phyloP scores from a whole-genome alignment of 1,284 basidiomycete species.

The Boletus smithii region DNA sequence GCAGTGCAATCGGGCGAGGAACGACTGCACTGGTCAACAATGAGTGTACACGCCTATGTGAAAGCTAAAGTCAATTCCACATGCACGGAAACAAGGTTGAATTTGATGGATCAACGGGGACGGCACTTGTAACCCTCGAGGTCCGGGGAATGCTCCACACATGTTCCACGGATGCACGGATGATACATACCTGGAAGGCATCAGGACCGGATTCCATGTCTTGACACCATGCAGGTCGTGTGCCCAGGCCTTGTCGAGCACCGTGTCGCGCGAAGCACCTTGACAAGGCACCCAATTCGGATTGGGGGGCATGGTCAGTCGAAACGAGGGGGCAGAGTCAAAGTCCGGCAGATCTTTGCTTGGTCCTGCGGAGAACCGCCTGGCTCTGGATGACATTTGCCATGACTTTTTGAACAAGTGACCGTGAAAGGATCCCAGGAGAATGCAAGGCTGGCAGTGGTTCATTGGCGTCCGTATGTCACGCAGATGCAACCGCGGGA shows the following conservation, averaged over 20 bases:
- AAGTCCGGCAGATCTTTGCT: slow-evolving; percentile 27
- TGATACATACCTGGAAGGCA: slow-evolving; percentile 28
- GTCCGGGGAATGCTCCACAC: neutral
- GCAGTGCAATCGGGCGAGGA: slow-evolving; percentile 73
- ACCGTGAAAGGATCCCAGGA: too few relatives aligned
- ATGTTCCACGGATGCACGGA: neutral
- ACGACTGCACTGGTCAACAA: slow-evolving; percentile 66
- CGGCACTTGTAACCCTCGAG: slow-evolving; percentile 1
- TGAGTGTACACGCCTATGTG: slow-evolving; percentile 46
- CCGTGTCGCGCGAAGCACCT: too few relatives aligned
- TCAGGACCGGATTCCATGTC: slow-evolving; percentile 43
- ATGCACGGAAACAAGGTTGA: slow-evolving; percentile 18
- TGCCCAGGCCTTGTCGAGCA: slow-evolving; percentile 23
- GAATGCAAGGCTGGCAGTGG: neutral
- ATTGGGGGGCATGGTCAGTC: slow-evolving; percentile 45
- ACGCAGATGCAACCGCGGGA: neutral
- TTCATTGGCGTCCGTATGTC: too few relatives aligned
- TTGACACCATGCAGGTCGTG: slow-evolving; percentile 39
- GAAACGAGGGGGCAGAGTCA: slow-evolving; percentile 36
- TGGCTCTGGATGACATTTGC: neutral
- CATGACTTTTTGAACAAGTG: slow-evolving; percentile 6
- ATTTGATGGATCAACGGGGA: slow-evolving; percentile 15
- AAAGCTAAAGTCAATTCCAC: slow-evolving; percentile 18
- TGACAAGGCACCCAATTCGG: slow-evolving; percentile 51
- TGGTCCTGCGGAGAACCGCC: neutral